phyloP scores from a whole-genome alignment of 2,329 filamentous ascomycete genomes.

The Rhinocladiella mackenziei region DNA sequence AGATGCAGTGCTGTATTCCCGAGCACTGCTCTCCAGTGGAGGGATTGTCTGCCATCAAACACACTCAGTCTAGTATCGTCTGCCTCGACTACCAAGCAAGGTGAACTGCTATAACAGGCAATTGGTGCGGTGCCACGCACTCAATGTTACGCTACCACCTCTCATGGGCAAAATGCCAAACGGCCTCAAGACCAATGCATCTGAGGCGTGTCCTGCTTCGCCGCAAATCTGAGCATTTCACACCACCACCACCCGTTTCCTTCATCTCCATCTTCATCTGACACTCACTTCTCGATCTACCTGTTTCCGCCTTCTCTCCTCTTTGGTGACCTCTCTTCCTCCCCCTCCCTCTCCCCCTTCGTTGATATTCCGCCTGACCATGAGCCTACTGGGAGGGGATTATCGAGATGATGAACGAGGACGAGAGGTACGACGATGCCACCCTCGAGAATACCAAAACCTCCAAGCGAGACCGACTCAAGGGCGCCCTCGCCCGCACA shows the following conservation, averaged over 20 bases:
- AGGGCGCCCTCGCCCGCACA: constrained; percentile 26
- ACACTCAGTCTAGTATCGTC: too few relatives aligned
- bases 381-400: constrained; percentile 7
- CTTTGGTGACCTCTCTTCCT: background rate
- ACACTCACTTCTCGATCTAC: constrained; percentile 10
- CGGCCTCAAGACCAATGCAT: background rate
- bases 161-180: background rate
- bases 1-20: too few relatives aligned
- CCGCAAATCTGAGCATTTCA: background rate
- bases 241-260: constrained; percentile 6
- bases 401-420: constrained; percentile 25
- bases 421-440: constrained; percentile 18
- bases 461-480: constrained; percentile 23
- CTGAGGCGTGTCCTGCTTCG: constrained; percentile 2
- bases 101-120: too few relatives aligned
- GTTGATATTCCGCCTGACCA: constrained; percentile 4
- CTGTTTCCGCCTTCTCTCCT: constrained; percentile 15
- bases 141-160: too few relatives aligned
- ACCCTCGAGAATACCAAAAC: constrained; percentile 14
- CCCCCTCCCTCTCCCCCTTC: background rate
- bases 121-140: too few relatives aligned
- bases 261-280: constrained; percentile 5
- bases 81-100: too few relatives aligned
- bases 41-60: too few relatives aligned
- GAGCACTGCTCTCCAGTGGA: too few relatives aligned